Base-by-base conservation (phyloP, 331 rosid species). In the Saraca asoca region DNA sequence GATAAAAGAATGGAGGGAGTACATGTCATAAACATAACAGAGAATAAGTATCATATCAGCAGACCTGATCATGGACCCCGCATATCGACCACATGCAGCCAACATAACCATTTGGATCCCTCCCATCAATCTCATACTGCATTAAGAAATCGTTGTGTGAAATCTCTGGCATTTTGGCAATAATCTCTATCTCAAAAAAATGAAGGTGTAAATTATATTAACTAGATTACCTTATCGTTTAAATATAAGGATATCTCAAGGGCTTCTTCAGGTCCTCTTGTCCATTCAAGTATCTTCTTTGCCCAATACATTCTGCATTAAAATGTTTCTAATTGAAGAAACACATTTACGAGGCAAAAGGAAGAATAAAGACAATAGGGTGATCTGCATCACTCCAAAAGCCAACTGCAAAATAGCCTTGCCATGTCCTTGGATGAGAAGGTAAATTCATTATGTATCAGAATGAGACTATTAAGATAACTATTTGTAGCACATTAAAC, bases 61-160 rank as follows among this genome's bases (percentile, higher is more conserved):
- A 12, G 60, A 93, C 98, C 96, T 93, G 98, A 86, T 93, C 96
- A 51, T 93, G 98, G 57, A 89, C 83, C 18, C 98, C 96, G 8
- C 96, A 87, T 50, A 93, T 81, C 31, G 98, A 89, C 98, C 96
- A 93, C 96, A 93, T 89, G 82, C 98, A 93, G 58, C 98, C 98
- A 14, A 76, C 89, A 5, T 87, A 93, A 48, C 98, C 96, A 73
- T 53, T 89, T 19, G 96, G 96, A 66, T 93, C 98, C 76, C 98
- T 85, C 59, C 98, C 98, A 78, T 93, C 98, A 8, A 89, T 70
- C 79, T 84, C 87, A 71, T 93, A 93, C 96, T 93, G 90, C 85
- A 83, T 12, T 19, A 41, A 59, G 20, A 24, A 5, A 0, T 48
- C 18, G 15, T 15, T 48, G 1, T 15, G 60, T 12, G 59, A 84